Base-by-base conservation (phyloP, 83 land plant species). In the Diphasiastrum complanatum region DNA sequence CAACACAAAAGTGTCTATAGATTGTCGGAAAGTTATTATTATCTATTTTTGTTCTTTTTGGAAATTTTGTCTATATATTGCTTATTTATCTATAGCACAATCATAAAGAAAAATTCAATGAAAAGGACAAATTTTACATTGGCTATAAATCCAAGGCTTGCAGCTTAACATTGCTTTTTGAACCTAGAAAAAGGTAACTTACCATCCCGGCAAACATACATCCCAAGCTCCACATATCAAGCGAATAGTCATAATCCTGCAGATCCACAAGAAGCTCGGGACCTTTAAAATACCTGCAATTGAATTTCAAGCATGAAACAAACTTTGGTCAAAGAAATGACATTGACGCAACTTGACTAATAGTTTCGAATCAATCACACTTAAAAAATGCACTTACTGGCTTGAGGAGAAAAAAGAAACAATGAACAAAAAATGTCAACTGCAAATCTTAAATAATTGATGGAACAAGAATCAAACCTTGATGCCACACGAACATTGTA, bases 121-220 rank as follows among this genome's bases (percentile, higher is more conserved):
- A 40, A 8, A 8, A 40, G 43, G 16, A 8, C 43, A 40, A 40
- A 16, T 8, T 8, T 40, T 8, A 16, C 8, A 40, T 40, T 40
- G 43, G 12, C 8, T 40, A 8, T 8, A 16, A 40, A 40, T 8
- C 43, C 12, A 8, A 8, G 12, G 16, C 43, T 16, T 40, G 16
- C 12, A 8, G 43, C 43, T 8, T 18, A 48, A 48, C n/a, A 48
- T 5, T 5, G n/a, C n/a, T n/a, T 61, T 16, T 27, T 19, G 14
- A 19, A 59, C 2, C 18, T 4, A 16, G 28, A 1, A 27, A 27
- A 24, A 11, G 25, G 11, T 19, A 1, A 35, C 71, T 73, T 65
- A 92, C 98, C 96, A 92, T 92, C 55, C 98, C 98, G 64, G 98
- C 98, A 76, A 92, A 92, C 98, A 92, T 92, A 64, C 98, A 92